Evolutionary conservation across 2,329 filamentous ascomycete genomes (phyloP).

Genomic region (Eutypa lata): DNA sequence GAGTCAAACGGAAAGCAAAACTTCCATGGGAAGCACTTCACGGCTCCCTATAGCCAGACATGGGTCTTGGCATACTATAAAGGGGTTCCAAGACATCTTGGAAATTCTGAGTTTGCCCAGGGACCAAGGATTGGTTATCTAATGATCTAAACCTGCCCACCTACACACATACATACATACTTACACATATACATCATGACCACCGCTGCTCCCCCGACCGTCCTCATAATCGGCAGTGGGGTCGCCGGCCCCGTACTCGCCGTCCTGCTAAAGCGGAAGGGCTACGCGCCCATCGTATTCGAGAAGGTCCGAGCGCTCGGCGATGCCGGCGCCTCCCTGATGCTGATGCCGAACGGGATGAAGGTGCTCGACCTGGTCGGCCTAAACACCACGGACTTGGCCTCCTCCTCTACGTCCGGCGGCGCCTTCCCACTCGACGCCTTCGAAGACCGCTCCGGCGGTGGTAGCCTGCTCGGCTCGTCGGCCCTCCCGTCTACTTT

Average conservation of each 20-base stretch:
- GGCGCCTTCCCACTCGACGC: conserved; percentile 8
- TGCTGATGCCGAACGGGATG: conserved; percentile 23
- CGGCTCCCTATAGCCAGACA: too few species aligned
- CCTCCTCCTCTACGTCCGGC: neutral
- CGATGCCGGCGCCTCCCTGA: conserved; percentile 21
- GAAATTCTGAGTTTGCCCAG: too few species aligned
- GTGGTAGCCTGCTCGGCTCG: conserved; percentile 8
- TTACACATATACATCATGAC: too few species aligned
- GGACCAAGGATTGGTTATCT: too few species aligned
- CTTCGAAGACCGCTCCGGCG: conserved; percentile 15
- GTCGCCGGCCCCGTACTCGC: conserved; percentile 20
- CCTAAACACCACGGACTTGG: neutral
- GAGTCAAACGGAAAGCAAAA: too few species aligned
- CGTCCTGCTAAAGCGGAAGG: conserved; percentile 19
- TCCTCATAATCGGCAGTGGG: conserved; percentile 23
- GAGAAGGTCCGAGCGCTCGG: conserved; percentile 18
- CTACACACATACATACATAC: too few species aligned
- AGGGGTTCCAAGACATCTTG: too few species aligned
- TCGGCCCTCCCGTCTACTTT: conserved; percentile 15
- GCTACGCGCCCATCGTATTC: conserved; percentile 23
- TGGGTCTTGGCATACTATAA: too few species aligned
- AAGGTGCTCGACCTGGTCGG: conserved; percentile 22
- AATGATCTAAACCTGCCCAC: too few species aligned
- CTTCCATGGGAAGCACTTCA: too few species aligned
- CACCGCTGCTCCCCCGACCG: neutral